These are phyloP conservation scores for Diospyros lotus DNA, from an alignment of 148 eudicot species.

Conservation along the genomic window DNA sequence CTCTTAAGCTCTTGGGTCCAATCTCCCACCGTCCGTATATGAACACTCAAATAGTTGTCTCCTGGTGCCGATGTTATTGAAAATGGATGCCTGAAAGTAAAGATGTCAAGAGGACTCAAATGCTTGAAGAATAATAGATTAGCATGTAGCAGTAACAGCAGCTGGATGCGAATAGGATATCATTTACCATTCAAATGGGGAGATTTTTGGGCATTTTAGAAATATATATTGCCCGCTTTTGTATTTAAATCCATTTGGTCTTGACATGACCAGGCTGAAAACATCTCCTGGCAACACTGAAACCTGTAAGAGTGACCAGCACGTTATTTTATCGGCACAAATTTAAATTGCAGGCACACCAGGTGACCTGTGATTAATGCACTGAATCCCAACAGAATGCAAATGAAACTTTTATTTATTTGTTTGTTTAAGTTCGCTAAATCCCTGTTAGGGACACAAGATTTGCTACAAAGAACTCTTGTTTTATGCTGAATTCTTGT, in stretches of 20 bases:
- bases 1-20: slow-evolving; percentile 84
- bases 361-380: neutral
- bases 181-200: slow-evolving; percentile 86
- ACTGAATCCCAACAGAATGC: neutral
- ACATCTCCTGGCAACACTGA: slow-evolving; percentile 84
- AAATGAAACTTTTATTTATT: neutral
- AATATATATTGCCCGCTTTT: slow-evolving; percentile 94
- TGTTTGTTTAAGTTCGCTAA: neutral
- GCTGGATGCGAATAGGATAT: neutral
- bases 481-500: neutral
- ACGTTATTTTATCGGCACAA: neutral
- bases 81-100: slow-evolving; percentile 95
- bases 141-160: too few relatives aligned
- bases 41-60: slow-evolving; percentile 79
- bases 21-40: slow-evolving; percentile 80
- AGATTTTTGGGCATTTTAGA: slow-evolving; percentile 79
- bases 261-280: slow-evolving; percentile 66
- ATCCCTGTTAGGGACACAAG: neutral
- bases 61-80: slow-evolving; percentile 98
- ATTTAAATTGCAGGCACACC: neutral
- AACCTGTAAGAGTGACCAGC: slow-evolving; percentile 34
- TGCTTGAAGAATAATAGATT: slow-evolving; percentile 5
- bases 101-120: slow-evolving; percentile 12
- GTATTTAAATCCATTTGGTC: slow-evolving; percentile 84
- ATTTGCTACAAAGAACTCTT: neutral